A percentile compares a stretch with the other conserved stretches of the same genome.
phyloP scores from a whole-genome alignment of 176 grass and related monocot species.

The Rhynchospora breviuscula region DNA sequence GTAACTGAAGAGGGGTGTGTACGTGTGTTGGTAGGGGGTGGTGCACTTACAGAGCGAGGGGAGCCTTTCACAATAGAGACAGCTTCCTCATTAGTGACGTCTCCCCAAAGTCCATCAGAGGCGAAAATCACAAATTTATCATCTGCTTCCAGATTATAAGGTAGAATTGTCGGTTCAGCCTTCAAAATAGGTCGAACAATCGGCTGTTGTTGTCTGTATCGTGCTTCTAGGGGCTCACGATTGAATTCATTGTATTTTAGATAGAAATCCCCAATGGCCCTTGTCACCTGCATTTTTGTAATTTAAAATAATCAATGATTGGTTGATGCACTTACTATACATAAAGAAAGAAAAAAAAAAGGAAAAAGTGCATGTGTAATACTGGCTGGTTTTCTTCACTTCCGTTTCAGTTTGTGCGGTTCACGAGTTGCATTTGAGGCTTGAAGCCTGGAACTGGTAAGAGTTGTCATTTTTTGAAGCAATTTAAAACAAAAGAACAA shows the following conservation, averaged over 20 bases:
- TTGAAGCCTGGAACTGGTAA: neutral
- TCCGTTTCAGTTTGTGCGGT: neutral
- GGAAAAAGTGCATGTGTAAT: neutral
- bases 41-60: slow-evolving; percentile 30
- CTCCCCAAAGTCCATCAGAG: slow-evolving; percentile 49
- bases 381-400: neutral
- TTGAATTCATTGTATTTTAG: slow-evolving; percentile 50
- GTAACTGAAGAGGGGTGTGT: no score
- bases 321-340: neutral
- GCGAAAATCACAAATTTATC: slow-evolving; percentile 62
- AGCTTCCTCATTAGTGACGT: slow-evolving; percentile 40
- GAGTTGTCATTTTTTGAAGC: neutral
- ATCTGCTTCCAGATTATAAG: slow-evolving; percentile 25
- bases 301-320: neutral
- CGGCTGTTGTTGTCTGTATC: slow-evolving; percentile 29
- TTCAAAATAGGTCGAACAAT: slow-evolving; percentile 40
- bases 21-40: neutral
- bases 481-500: neutral
- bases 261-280: slow-evolving; percentile 47
- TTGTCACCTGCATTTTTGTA: slow-evolving; percentile 29
- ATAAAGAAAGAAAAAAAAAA: neutral
- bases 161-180: slow-evolving; percentile 35
- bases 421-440: neutral
- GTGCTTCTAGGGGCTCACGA: slow-evolving; percentile 20
- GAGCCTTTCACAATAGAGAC: slow-evolving; percentile 33